These are phyloP conservation scores for Inga oerstediana DNA, from an alignment of 306 rosid species.

Conservation along the genomic window DNA sequence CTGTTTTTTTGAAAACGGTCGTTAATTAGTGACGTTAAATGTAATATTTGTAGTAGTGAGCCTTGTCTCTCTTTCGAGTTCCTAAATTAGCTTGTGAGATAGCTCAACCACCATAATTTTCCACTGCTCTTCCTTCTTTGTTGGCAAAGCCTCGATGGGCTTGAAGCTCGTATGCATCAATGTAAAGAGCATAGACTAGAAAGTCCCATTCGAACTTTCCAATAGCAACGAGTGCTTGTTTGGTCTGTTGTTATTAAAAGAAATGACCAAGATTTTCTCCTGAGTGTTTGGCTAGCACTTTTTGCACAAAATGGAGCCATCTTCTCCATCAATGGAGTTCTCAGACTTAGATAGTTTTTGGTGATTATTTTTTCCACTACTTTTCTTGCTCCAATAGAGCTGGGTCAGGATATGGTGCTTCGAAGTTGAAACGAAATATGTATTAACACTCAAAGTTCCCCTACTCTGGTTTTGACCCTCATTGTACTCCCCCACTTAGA, in stretches of 20 bases:
- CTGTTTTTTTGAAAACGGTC: no score
- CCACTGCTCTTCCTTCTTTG: slow-evolving; percentile 80
- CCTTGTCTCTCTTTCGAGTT: slow-evolving; percentile 70
- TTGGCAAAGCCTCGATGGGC: slow-evolving; percentile 32
- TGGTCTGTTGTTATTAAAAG: slow-evolving; percentile 51
- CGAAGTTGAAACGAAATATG: slow-evolving; percentile 38
- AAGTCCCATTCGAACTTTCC: slow-evolving; percentile 72
- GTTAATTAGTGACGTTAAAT: no score
- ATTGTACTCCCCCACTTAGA: slow-evolving; percentile 11
- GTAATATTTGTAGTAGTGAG: no score
- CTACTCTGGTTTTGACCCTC: slow-evolving; percentile 43
- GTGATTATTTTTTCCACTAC: slow-evolving; percentile 27
- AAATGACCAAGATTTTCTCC: slow-evolving; percentile 81
- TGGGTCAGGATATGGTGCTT: slow-evolving; percentile 61
- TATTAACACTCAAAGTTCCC: slow-evolving; percentile 37
- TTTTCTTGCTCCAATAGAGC: slow-evolving; percentile 34
- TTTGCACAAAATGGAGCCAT: slow-evolving; percentile 68
- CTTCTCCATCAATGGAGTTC: slow-evolving; percentile 29
- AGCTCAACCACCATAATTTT: slow-evolving; percentile 75
- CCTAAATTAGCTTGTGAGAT: slow-evolving; percentile 77
- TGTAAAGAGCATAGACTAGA: slow-evolving; percentile 72
- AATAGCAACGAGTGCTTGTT: slow-evolving; percentile 54
- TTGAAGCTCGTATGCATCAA: slow-evolving; percentile 74
- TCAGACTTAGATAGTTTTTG: slow-evolving; percentile 61
- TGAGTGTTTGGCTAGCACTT: slow-evolving; percentile 85